Evolutionary conservation across 129 eudicot species (phyloP).

Genomic region (Arctium minus): DNA sequence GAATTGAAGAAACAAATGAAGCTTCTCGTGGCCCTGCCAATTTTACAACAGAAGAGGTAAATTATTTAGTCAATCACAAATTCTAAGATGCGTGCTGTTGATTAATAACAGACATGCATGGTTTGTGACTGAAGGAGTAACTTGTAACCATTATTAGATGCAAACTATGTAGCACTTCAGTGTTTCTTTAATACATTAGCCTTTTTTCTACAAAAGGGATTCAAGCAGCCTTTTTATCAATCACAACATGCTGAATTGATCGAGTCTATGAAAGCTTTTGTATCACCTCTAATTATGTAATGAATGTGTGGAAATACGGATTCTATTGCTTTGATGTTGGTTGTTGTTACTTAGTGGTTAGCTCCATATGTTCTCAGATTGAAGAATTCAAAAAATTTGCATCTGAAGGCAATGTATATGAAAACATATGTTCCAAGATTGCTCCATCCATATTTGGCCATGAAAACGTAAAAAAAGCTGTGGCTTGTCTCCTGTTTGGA

Average conservation of each 20-base stretch:
- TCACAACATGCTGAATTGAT: neutral
- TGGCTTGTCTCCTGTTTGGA: constrained; percentile 93
- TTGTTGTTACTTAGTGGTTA: constrained; percentile 1
- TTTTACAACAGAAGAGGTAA: constrained; percentile 85
- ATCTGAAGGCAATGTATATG: constrained; percentile 61
- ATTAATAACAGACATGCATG: neutral
- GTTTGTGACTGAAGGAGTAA: neutral
- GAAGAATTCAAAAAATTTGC: constrained; percentile 97
- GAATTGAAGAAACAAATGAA: constrained; percentile 87
- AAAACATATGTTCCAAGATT: constrained; percentile 80
- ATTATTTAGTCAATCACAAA: neutral
- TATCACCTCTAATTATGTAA: neutral
- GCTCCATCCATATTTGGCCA: constrained; percentile 99
- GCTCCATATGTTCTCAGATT: constrained; percentile 39
- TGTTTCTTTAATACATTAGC: neutral
- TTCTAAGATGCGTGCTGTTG: neutral
- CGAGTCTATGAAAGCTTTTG: neutral
- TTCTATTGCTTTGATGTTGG: neutral
- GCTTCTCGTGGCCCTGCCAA: constrained; percentile 82
- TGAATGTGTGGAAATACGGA: neutral
- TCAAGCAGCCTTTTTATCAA: neutral
- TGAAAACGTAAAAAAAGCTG: constrained; percentile 80
- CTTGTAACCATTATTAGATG: neutral
- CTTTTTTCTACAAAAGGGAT: neutral
- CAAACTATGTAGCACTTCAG: neutral